phyloP scores from a whole-genome alignment of 1,139 yeast genomes.

The Hansenula lynferdii region DNA sequence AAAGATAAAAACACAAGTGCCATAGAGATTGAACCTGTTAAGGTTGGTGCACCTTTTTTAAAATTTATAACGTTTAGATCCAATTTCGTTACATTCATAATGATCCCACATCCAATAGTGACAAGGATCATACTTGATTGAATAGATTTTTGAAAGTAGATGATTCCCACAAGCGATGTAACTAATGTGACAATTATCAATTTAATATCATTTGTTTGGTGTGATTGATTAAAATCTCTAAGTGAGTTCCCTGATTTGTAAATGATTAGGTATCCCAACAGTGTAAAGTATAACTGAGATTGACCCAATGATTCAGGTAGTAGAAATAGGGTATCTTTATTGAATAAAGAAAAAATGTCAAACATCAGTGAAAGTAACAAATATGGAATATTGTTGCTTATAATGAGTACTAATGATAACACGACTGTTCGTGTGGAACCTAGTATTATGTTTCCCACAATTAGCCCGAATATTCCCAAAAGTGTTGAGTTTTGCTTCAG shows the following conservation, averaged over 20 bases:
- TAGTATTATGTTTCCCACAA: conserved; percentile 9
- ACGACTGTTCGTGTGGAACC: conserved; percentile 20
- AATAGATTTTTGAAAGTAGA: conserved; percentile 22
- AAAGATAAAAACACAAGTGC: conserved; percentile 29
- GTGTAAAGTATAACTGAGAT: conserved; percentile 4
- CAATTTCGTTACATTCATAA: conserved; percentile 11
- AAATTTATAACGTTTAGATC: conserved; percentile 10
- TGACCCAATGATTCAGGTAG: conserved; percentile 3
- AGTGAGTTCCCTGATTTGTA: conserved; percentile 11
- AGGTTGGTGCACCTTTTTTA: conserved; percentile 20
- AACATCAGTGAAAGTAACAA: conserved; percentile 6
- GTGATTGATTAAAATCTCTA: conserved; percentile 12
- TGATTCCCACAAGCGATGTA: conserved; percentile 21
- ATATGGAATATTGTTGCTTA: conserved; percentile 9
- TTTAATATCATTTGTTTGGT: conserved; percentile 4
- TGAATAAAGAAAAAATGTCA: conserved; percentile 9
- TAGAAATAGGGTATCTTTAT: conserved; percentile 1
- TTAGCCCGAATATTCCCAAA: conserved; percentile 9
- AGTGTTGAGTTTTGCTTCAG: too few species aligned
- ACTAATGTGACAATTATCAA: conserved; percentile 21
- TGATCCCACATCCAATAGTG: conserved; percentile 19
- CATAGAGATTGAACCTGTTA: conserved; percentile 26
- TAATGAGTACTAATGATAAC: conserved; percentile 14
- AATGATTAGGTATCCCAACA: conserved; percentile 9
- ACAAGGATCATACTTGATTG: conserved; percentile 24